phyloP scores from a whole-genome alignment of 495 filamentous ascomycete genomes.

The Talaromyces nanjingensis region DNA sequence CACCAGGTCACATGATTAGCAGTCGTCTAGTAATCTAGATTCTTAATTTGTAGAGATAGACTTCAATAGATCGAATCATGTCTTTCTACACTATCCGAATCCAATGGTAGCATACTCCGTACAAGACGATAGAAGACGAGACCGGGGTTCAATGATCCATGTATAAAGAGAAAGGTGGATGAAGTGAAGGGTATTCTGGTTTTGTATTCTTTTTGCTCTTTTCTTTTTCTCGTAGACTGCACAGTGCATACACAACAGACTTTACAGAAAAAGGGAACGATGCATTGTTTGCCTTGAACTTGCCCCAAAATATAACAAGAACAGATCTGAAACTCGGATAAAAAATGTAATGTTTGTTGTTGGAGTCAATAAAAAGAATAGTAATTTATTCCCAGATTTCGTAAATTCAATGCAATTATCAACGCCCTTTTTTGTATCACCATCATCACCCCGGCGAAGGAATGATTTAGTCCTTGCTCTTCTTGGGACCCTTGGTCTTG shows the following conservation, averaged over 20 bases:
- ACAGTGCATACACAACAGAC: conserved; percentile 1
- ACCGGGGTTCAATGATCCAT: no score
- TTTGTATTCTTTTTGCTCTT: conserved; percentile 7
- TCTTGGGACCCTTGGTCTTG: conserved; percentile 80
- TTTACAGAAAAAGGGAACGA: conserved; percentile 3
- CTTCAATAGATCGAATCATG: no score
- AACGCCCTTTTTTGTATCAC: conserved; percentile 13
- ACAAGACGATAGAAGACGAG: no score
- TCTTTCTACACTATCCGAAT: no score
- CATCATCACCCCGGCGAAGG: conserved; percentile 10
- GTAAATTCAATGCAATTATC: conserved; percentile 12
- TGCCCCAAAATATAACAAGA: background rate
- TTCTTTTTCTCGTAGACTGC: conserved; percentile 3
- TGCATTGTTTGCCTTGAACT: conserved; percentile 1
- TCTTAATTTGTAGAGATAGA: background rate
- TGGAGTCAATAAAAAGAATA: conserved; percentile 5
- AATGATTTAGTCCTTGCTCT: conserved; percentile 47
- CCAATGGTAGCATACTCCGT: no score
- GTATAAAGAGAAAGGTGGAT: background rate
- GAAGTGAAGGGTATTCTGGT: conserved; percentile 2
- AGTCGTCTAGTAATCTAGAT: background rate
- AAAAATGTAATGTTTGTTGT: background rate
- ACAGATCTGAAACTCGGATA: background rate
- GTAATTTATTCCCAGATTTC: conserved; percentile 11
- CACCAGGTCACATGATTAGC: background rate